Conservation (phyloP, 179 eudicot species). For the Pouteria campechiana region DNA sequence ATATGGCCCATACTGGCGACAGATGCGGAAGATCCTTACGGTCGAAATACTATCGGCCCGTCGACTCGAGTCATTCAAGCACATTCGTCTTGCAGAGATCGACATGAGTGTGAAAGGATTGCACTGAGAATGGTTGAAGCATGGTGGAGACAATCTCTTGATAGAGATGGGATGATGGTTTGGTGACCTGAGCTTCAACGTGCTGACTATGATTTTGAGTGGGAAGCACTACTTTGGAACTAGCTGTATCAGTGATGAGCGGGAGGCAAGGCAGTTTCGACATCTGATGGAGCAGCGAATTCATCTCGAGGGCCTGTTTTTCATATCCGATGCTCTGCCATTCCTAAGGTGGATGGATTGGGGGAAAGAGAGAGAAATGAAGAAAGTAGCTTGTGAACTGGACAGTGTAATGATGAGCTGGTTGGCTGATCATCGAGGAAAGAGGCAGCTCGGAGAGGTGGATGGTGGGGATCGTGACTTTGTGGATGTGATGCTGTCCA, state of each 20-base stretch:
- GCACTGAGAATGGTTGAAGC: background rate
- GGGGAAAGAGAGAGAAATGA: too few species aligned
- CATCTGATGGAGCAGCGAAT: too few species aligned
- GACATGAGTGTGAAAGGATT: slow-evolving; percentile 5
- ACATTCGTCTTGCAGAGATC: slow-evolving; percentile 8
- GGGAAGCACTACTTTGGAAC: slow-evolving; percentile 12
- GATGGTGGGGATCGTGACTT: background rate
- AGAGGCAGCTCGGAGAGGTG: background rate
- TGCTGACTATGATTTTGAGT: slow-evolving; percentile 6
- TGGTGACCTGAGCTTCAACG: slow-evolving; percentile 4
- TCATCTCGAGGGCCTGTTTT: too few species aligned
- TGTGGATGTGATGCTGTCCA: slow-evolving; percentile 11
- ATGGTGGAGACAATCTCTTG: background rate
- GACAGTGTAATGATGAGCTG: slow-evolving; percentile 7
- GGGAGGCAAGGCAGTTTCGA: slow-evolving; percentile 4
- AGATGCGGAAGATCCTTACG: slow-evolving; percentile 13
- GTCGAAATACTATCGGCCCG: slow-evolving; percentile 11
- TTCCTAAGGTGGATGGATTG: too few species aligned
- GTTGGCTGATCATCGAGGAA: slow-evolving; percentile 6
- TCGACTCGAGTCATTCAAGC: slow-evolving; percentile 6
- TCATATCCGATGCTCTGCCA: too few species aligned
- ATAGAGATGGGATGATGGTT: slow-evolving; percentile 17
- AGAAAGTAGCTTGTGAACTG: too few species aligned
- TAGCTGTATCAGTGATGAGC: background rate
- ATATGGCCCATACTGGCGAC: slow-evolving; percentile 24